Base-by-base conservation (phyloP, 2,329 filamentous ascomycete genomes). In the Neurospora crassa region DNA sequence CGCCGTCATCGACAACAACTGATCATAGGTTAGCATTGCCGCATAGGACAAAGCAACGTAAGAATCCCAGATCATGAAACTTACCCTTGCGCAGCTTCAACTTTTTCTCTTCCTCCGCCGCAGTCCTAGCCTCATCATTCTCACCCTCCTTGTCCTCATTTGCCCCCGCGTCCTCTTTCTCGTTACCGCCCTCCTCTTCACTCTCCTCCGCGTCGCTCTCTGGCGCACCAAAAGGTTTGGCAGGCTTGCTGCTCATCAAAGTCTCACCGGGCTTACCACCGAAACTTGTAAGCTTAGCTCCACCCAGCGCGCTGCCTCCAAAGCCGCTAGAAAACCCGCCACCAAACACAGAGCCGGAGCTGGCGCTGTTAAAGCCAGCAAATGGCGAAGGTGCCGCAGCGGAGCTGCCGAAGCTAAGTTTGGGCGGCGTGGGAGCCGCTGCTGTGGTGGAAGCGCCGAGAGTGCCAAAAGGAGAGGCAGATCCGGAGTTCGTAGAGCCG, bases 1-100 rank as follows among this genome's bases (percentile, higher is more conserved):
- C 95, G 71, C 95, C 95, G 69, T 96, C 95, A 79, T 97, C 91
- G 59, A 95, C 88, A 68, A 83, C 82, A 40, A 90, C 88, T 94
- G 1, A 76, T 70, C 14, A 4, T 0, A 20, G 47, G 29, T 67
- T 24, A 71, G 73, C 42, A 72, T 20, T 69, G 18, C 69, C 45
- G 34, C 34, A 16, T 34, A 40, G 14, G 12, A 29, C 20, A 29
- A 34, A 29, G 59, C 40, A 43, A 20, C 43, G 4, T 40, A 12
- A 20, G 59, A 18, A 45, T 20, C 4, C 59, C 68, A 4, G 18
- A 42, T 24, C 16, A 18, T 24, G 12, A 70, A 67, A 81, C 88
- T 82, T 83, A 94, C 92, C 86, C 79, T 91, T 90, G 77, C 94
- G 90, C 72, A 90, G 83, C 77, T 87, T 89, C 8, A 85, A 80